phyloP scores from a whole-genome alignment of 2,329 filamentous ascomycete genomes.

The Penicillium sp. region DNA sequence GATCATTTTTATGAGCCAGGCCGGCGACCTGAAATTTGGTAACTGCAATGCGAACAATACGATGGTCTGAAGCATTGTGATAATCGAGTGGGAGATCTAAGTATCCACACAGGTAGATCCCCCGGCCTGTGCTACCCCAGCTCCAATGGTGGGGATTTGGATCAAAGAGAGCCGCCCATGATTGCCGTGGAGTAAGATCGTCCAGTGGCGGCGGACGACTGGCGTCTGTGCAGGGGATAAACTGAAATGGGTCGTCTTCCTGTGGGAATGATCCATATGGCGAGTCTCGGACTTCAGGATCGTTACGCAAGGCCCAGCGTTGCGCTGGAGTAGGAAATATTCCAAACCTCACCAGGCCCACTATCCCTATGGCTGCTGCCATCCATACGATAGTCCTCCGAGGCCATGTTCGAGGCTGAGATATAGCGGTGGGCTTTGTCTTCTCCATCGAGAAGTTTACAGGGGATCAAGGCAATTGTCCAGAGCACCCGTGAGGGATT shows the following conservation, averaged over 20 bases:
- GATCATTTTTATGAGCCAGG: not conserved
- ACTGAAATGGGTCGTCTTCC: slow-evolving; percentile 12
- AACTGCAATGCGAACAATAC: slow-evolving; percentile 16
- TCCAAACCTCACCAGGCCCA: not conserved
- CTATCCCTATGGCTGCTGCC: not conserved
- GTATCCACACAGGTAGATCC: slow-evolving; percentile 19
- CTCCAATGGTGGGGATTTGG: slow-evolving; percentile 12
- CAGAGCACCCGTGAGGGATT: not conserved
- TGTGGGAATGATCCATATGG: not conserved
- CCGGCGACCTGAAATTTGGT: slow-evolving; percentile 19
- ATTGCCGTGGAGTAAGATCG: slow-evolving; percentile 7
- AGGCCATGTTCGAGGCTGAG: not conserved
- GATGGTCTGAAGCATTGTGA: slow-evolving; percentile 12
- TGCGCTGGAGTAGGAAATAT: not conserved
- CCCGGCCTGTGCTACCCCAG: slow-evolving; percentile 11
- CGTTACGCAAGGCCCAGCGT: not conserved
- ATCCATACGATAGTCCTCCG: not conserved
- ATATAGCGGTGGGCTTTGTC: not conserved
- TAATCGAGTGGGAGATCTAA: slow-evolving; percentile 19
- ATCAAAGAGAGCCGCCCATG: slow-evolving; percentile 4
- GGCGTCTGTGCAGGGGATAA: slow-evolving; percentile 14
- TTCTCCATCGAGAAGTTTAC: not conserved
- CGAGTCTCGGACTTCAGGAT: not conserved
- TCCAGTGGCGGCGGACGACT: slow-evolving; percentile 11
- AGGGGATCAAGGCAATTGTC: not conserved